Conservation (phyloP, 202 grass and related monocot genomes). For the Cymbopogon flexuosus region DNA sequence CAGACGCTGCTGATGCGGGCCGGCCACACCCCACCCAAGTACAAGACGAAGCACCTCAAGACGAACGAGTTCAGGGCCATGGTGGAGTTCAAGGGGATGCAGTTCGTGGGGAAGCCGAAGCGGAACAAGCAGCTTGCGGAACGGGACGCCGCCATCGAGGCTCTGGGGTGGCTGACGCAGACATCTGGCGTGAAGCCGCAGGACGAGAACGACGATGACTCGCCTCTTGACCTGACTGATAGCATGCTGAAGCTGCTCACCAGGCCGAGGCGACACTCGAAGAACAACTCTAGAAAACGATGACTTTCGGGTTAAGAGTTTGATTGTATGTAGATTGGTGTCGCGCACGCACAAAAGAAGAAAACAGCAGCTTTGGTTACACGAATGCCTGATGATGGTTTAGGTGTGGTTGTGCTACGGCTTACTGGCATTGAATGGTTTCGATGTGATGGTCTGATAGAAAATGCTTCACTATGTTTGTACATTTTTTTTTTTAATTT, state of each 20-base stretch:
- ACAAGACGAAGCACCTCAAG: slow-evolving; percentile 90
- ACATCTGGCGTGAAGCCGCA: slow-evolving; percentile 63
- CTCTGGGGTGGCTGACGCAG: slow-evolving; percentile 76
- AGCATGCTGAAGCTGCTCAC: slow-evolving; percentile 93
- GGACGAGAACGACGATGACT: slow-evolving; percentile 48
- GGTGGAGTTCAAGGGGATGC: slow-evolving; percentile 98
- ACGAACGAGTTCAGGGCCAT: slow-evolving; percentile 91
- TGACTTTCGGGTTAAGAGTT: neutral
- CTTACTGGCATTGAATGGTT: neutral
- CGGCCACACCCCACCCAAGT: slow-evolving; percentile 78
- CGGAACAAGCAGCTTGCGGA: slow-evolving; percentile 88
- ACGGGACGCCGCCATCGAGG: slow-evolving; percentile 87
- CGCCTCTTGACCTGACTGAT: slow-evolving; percentile 71
- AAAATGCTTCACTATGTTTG: neutral
- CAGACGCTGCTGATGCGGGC: slow-evolving; percentile 94
- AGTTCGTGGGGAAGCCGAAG: slow-evolving; percentile 90
- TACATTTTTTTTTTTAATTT: neutral
- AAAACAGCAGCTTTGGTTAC: neutral
- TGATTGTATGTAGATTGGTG: neutral
- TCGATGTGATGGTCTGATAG: neutral
- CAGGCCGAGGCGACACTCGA: slow-evolving; percentile 50
- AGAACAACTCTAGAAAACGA: slow-evolving; percentile 32
- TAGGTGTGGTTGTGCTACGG: neutral
- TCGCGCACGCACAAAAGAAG: neutral
- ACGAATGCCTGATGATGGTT: neutral